A percentile compares a stretch with the other conserved stretches of the same genome.
Evolutionary conservation across 2,329 filamentous ascomycete species (phyloP).

Genomic region (Geoglossum cookeanum): DNA sequence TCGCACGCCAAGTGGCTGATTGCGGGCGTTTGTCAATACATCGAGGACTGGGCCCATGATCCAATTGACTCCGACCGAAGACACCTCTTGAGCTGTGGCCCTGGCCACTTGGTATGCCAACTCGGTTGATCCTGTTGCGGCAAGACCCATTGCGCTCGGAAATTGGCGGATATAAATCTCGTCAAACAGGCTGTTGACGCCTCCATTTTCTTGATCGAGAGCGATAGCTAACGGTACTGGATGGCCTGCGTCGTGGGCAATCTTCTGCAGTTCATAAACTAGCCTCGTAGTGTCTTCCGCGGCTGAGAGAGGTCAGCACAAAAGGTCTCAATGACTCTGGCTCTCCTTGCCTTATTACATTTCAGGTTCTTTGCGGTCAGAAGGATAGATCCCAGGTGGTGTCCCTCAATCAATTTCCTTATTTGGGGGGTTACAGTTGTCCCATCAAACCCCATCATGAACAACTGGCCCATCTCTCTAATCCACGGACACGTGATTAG

Average conservation of each 20-base stretch:
- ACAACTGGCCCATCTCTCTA: constrained; percentile 46
- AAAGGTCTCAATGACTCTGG: not conserved
- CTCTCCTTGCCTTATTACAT: constrained; percentile 30
- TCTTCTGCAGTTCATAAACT: constrained; percentile 79
- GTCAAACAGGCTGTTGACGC: constrained; percentile 91
- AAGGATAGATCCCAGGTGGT: constrained; percentile 76
- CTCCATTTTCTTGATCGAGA: constrained; percentile 93
- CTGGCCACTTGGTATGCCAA: constrained; percentile 80
- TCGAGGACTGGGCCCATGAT: constrained; percentile 89
- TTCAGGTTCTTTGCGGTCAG: constrained; percentile 62
- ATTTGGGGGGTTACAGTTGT: constrained; percentile 71
- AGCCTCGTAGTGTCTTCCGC: constrained; percentile 76
- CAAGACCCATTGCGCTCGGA: constrained; percentile 88
- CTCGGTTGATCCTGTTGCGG: constrained; percentile 72
- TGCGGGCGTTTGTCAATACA: constrained; percentile 79
- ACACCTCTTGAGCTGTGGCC: constrained; percentile 80
- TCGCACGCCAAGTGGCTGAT: constrained; percentile 76
- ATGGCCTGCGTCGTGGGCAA: constrained; percentile 79
- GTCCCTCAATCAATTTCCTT: constrained; percentile 57
- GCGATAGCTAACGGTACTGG: constrained; percentile 77
- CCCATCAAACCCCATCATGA: constrained; percentile 76
- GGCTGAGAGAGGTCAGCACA: constrained; percentile 32
- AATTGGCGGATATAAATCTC: constrained; percentile 93
- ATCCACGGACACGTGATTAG: constrained; percentile 17
- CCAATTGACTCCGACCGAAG: constrained; percentile 86